Percentiles rank a stretch among this genome's conserved stretches.
Conservation (phyloP, 2,329 filamentous ascomycete genomes). For the Clarireedia paspali region DNA sequence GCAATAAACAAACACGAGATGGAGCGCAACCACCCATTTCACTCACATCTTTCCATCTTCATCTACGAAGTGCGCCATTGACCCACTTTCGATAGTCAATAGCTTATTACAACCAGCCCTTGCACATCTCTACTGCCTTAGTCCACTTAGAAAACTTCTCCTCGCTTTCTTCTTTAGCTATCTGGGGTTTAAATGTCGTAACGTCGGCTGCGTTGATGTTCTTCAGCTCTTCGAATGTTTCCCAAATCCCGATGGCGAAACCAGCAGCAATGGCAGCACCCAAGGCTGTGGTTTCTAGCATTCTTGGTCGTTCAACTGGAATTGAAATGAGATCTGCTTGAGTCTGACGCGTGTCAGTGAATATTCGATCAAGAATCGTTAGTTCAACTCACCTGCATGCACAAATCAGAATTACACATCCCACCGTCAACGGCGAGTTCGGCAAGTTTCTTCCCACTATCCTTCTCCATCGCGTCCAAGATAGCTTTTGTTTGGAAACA, state of each 20-base stretch:
- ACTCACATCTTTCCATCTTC: too few relatives aligned
- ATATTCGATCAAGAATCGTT: not conserved
- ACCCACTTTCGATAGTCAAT: too few relatives aligned
- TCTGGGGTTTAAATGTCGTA: slow-evolving; percentile 61
- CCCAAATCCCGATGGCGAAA: slow-evolving; percentile 69
- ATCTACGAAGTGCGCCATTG: too few relatives aligned
- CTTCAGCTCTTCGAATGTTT: slow-evolving; percentile 63
- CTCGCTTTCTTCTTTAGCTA: slow-evolving; percentile 36
- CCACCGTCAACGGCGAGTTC: slow-evolving; percentile 64
- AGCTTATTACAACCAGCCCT: slow-evolving; percentile 14
- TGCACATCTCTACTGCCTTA: slow-evolving; percentile 48
- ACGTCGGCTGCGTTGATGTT: slow-evolving; percentile 64
- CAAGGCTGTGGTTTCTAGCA: slow-evolving; percentile 78
- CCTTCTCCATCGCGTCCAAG: slow-evolving; percentile 63
- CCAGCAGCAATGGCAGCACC: slow-evolving; percentile 77
- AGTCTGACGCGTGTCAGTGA: slow-evolving; percentile 38
- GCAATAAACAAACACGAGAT: too few relatives aligned
- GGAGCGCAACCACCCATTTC: too few relatives aligned
- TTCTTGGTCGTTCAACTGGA: slow-evolving; percentile 67
- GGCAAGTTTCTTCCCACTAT: slow-evolving; percentile 56
- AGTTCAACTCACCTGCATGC: slow-evolving; percentile 52
- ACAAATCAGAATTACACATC: slow-evolving; percentile 64
- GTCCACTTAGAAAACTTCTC: slow-evolving; percentile 45
- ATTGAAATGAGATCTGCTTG: slow-evolving; percentile 77
- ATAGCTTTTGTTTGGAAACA: slow-evolving; percentile 71